phyloP scores from a whole-genome alignment of 2,329 filamentous ascomycete genomes.

The Colletotrichum ledebouriae region DNA sequence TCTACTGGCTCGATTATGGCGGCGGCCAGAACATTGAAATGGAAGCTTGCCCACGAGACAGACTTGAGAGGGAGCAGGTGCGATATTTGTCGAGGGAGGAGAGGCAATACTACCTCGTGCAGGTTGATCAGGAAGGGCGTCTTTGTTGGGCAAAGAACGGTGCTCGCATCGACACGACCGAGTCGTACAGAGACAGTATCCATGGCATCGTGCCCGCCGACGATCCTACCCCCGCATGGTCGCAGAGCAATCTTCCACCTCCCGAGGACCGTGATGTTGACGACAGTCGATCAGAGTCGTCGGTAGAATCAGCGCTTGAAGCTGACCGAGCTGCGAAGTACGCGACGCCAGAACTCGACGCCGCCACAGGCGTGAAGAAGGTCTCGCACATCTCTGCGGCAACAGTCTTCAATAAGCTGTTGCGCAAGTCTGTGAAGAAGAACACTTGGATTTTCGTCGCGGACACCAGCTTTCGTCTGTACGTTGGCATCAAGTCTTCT shows the following conservation, averaged over 20 bases:
- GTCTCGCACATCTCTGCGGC: slow-evolving; percentile 76
- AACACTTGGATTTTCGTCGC: slow-evolving; percentile 96
- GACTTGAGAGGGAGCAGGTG: slow-evolving; percentile 82
- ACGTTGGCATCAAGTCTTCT: slow-evolving; percentile 90
- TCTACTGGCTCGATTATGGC: slow-evolving; percentile 92
- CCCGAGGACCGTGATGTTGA: slow-evolving; percentile 42
- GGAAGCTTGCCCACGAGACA: slow-evolving; percentile 78
- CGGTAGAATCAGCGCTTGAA: slow-evolving; percentile 63
- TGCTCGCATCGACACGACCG: slow-evolving; percentile 80
- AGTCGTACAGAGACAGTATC: slow-evolving; percentile 82
- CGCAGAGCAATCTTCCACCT: slow-evolving; percentile 49
- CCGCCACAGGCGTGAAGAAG: slow-evolving; percentile 68
- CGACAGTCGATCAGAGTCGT: slow-evolving; percentile 53
- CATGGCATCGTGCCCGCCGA: slow-evolving; percentile 76
- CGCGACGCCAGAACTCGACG: slow-evolving; percentile 72
- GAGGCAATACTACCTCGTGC: slow-evolving; percentile 83
- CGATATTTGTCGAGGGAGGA: slow-evolving; percentile 88
- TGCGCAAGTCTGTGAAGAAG: slow-evolving; percentile 83
- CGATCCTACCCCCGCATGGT: slow-evolving; percentile 70
- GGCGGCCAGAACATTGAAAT: slow-evolving; percentile 79
- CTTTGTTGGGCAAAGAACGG: slow-evolving; percentile 92
- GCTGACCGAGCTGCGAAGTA: slow-evolving; percentile 75
- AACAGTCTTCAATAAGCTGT: slow-evolving; percentile 81
- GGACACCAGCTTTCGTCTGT: slow-evolving; percentile 86
- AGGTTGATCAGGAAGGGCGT: slow-evolving; percentile 78